Evolutionary conservation across 179 eudicot genomes (phyloP), one percentile per base, ranked within the genome.

Genomic region (Vitellaria paradoxa): DNA sequence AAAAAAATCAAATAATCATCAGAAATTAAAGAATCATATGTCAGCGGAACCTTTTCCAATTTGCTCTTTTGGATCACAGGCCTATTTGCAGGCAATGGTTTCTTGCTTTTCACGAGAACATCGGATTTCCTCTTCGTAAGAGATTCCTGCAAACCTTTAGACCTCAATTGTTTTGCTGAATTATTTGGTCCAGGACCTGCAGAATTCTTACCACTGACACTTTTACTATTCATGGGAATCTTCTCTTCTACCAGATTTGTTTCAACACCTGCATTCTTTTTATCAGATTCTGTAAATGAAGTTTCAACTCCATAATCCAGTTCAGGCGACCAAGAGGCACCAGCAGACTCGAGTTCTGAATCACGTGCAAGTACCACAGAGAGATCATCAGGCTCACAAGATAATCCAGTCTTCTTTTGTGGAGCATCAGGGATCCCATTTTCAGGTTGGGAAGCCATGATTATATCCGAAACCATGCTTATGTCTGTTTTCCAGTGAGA

Each of bases 401-500:
- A 47, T 40, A 23, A 15, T 12, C 65, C 77, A 66, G n/a, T 47
- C 74, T 77, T 83, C 45, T 77, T 49, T 9, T 72, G 70, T 62
- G 40, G 40, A 73, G 71, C 55, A 69, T 76, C 71, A 18, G 72
- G 73, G 42, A 42, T 55, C 26, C 30, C 78, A 47, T 72, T 82
- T 74, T 78, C 79, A 21, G 69, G 66, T 37, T 55, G 72, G 45
- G 66, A 5, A 5, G 74, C 62, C 52, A 49, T 40, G 65, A 30
- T 76, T 7, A 82, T 40, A 62, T 77, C 86, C 47, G 82, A 84
- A n/a, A 72, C 84, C 80, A 85, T 85, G 84, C 76, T 81, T 64
- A 88, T 81, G 76, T 88, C 91, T 17, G 89, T 80, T 77, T 78
- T 86, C 91, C 91, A 88, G 11, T 79, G 75, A 56, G 87, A 77